Conservation (phyloP, 176 grass and related monocot species). For the Dendrocalamus sinicus region DNA sequence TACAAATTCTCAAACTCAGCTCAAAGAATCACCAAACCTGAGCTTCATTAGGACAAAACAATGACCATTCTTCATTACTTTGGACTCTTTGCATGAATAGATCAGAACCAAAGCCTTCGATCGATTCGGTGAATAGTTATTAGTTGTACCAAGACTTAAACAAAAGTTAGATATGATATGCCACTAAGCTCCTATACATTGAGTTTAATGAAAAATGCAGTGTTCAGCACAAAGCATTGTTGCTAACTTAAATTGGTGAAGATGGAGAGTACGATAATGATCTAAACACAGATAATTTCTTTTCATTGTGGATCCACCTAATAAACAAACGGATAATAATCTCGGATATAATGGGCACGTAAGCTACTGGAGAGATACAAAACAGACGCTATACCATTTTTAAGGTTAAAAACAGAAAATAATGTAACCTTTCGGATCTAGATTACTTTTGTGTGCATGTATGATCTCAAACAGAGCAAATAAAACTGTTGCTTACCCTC, state of each 20-base stretch:
- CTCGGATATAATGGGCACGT: background rate
- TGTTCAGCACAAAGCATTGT: background rate
- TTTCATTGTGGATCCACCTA: background rate
- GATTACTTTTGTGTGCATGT: background rate
- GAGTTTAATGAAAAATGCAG: background rate
- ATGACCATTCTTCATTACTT: too few relatives aligned
- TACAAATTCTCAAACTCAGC: too few relatives aligned
- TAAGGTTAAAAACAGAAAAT: background rate
- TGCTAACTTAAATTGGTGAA: background rate
- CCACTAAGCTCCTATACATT: background rate
- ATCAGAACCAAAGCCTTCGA: too few relatives aligned
- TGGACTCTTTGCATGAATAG: too few relatives aligned
- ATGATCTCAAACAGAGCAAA: slow-evolving; percentile 1
- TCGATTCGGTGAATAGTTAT: too few relatives aligned
- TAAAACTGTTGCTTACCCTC: slow-evolving; percentile 60
- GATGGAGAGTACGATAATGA: background rate
- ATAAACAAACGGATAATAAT: background rate
- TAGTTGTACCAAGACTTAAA: background rate
- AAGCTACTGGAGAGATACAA: background rate
- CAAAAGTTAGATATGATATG: background rate
- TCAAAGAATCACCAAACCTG: too few relatives aligned
- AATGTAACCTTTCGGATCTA: background rate
- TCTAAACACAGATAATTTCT: background rate
- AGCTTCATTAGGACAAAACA: too few relatives aligned
- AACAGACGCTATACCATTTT: slow-evolving; percentile 8